Evolutionary conservation across 179 eudicot genomes (phyloP), one percentile per base, ranked within the genome.

Genomic region (Carnegiea gigantea): DNA sequence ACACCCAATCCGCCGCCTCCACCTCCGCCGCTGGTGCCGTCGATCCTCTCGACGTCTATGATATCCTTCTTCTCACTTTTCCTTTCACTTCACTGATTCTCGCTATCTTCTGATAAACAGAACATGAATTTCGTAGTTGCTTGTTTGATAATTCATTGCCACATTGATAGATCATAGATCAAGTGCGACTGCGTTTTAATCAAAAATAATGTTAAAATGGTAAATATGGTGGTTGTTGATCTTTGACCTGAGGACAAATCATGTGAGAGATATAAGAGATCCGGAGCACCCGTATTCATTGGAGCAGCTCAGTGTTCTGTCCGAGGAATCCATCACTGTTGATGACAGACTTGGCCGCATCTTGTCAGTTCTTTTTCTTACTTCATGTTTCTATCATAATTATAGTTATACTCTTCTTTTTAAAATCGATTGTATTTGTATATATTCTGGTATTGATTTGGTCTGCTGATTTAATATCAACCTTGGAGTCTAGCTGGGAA

Each of bases 251-350:
- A 51, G 79, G 81, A 84, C 81, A 95, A 88, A 95, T 80, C 88
- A 85, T 87, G 92, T 95, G 80, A 89, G 93, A 87, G 98, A 95
- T 85, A 93, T 93, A 83, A 88, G 92, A 83, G 98, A 95, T 92
- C 97, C 96, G 71, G 98, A 95, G 90, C 97, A 95, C 76, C 94
- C 98, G 9, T 95, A 95, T 83, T 92, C 98, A 1, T 78, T 95
- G 88, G 98, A 95, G 85, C 95, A 93, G 88, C 92, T 95, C 73
- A 92, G 93, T 84, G 98, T 93, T 83, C 88, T 95, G 44, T 87
- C 97, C 20, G 92, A 93, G 79, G 98, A 95, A 67, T 92, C 98
- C 20, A 86, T 95, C 71, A 81, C 90, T 21, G 95, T 95, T 38
- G 96, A 95, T 30, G 90, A 90, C 80, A 81, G 87, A 82, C 91